phyloP scores from a whole-genome alignment of 345 rosid species.

The Reutealis trisperma region DNA sequence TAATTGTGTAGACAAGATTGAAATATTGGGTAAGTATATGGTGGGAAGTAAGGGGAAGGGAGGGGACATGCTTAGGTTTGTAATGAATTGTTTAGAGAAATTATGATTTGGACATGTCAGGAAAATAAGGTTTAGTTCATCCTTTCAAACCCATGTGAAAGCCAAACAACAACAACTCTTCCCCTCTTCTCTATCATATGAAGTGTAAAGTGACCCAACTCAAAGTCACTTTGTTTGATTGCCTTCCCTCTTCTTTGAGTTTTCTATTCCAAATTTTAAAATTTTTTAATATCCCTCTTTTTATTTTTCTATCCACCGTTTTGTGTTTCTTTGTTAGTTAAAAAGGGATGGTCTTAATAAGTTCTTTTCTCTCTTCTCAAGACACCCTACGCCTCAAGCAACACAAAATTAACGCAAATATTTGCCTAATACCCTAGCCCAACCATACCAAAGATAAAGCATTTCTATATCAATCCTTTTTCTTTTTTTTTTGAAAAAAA shows the following conservation, averaged over 20 bases:
- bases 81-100: slow-evolving; percentile 34
- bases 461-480: neutral
- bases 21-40: slow-evolving; percentile 15
- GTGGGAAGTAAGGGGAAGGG: neutral
- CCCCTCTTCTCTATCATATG: slow-evolving; percentile 23
- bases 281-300: neutral
- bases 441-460: neutral
- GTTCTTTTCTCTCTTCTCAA: slow-evolving; percentile 43
- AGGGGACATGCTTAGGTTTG: slow-evolving; percentile 33
- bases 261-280: slow-evolving; percentile 20
- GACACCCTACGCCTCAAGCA: slow-evolving; percentile 36
- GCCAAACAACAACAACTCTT: slow-evolving; percentile 9
- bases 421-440: neutral
- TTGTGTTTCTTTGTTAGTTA: slow-evolving; percentile 8
- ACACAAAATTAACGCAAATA: neutral
- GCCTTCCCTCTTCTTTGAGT: slow-evolving; percentile 13
- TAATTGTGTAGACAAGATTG: slow-evolving; percentile 19
- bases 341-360: slow-evolving; percentile 20
- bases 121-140: slow-evolving; percentile 15
- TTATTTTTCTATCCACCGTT: neutral
- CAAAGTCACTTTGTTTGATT: slow-evolving; percentile 22
- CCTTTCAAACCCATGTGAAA: slow-evolving; percentile 36
- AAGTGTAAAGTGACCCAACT: slow-evolving; percentile 36
- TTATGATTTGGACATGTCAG: slow-evolving; percentile 39
- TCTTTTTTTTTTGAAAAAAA: neutral